These are phyloP conservation scores for Dianthus caryophyllus DNA, from an alignment of 148 eudicot genomes.

Conservation along the genomic window DNA sequence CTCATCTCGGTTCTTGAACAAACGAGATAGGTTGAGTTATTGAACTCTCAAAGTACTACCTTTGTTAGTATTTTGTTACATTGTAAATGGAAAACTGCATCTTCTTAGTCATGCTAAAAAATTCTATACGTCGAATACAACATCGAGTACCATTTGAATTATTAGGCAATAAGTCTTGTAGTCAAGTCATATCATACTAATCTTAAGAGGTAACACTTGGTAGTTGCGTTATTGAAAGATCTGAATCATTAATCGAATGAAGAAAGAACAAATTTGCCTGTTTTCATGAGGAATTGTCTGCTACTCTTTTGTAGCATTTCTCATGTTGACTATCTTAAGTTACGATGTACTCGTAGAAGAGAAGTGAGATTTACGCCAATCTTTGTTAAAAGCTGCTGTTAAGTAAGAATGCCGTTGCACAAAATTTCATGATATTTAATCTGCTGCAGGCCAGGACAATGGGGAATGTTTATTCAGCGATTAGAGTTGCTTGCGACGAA, in stretches of 20 bases:
- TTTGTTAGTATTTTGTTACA: background rate
- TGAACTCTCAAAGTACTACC: background rate
- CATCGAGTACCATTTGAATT: background rate
- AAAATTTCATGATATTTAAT: background rate
- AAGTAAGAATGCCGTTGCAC: background rate
- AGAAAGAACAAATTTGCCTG: too few relatives aligned
- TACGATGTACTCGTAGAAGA: background rate
- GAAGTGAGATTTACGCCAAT: background rate
- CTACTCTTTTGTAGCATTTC: conserved; percentile 1
- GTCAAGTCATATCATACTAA: background rate
- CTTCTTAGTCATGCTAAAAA: background rate
- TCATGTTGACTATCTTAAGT: background rate
- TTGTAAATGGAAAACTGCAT: too few relatives aligned
- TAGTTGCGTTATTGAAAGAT: too few relatives aligned
- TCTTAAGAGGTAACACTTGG: background rate
- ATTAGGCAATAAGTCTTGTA: background rate
- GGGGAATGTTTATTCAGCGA: conserved; percentile 58
- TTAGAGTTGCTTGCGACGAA: conserved; percentile 56
- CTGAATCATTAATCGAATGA: too few relatives aligned
- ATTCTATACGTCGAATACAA: background rate
- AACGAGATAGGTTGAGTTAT: background rate
- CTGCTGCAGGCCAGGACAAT: conserved; percentile 52
- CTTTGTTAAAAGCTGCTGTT: background rate
- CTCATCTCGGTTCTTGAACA: background rate
- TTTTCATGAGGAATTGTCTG: background rate